Conservation (phyloP, 768 basidiomycete genomes). For the Amanita subjunquillea region DNA sequence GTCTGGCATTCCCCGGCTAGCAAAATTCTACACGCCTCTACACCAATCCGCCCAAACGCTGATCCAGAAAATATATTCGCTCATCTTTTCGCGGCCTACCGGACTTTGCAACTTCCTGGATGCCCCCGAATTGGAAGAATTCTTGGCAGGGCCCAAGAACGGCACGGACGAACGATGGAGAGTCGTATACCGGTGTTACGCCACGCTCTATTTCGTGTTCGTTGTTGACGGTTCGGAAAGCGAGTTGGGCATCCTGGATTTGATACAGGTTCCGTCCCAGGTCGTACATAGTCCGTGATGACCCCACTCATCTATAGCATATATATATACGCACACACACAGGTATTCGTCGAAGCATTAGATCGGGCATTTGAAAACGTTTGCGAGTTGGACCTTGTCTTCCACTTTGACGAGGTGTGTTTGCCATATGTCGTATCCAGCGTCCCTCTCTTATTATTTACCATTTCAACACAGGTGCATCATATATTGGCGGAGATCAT, state of each 20-base stretch:
- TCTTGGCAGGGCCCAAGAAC: conserved; percentile 47
- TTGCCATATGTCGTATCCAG: background rate
- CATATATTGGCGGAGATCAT: conserved; percentile 94
- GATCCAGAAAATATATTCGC: conserved; percentile 82
- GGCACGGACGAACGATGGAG: conserved; percentile 54
- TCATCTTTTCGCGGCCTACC: conserved; percentile 72
- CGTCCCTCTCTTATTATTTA: background rate
- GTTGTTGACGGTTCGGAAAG: conserved; percentile 96
- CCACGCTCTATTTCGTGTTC: conserved; percentile 94
- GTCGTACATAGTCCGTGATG: background rate
- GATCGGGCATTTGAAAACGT: conserved; percentile 97
- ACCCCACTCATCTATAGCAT: background rate
- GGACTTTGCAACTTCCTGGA: conserved; percentile 95
- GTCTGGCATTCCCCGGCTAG: conserved; percentile 72
- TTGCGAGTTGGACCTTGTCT: conserved; percentile 95
- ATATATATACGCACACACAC: background rate
- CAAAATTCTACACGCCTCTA: conserved; percentile 83
- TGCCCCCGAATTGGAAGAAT: conserved; percentile 75
- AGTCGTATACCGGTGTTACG: conserved; percentile 93
- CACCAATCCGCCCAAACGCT: conserved; percentile 58
- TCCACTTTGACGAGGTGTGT: conserved; percentile 93
- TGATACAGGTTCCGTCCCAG: conserved; percentile 72
- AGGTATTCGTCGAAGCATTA: conserved; percentile 97
- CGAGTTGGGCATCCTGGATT: conserved; percentile 89
- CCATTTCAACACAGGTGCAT: conserved; percentile 55